A percentile compares a stretch with the other conserved stretches of the same genome.
These are phyloP conservation scores for Erigeron canadensis DNA, from an alignment of 129 eudicot genomes.

Conservation along the genomic window DNA sequence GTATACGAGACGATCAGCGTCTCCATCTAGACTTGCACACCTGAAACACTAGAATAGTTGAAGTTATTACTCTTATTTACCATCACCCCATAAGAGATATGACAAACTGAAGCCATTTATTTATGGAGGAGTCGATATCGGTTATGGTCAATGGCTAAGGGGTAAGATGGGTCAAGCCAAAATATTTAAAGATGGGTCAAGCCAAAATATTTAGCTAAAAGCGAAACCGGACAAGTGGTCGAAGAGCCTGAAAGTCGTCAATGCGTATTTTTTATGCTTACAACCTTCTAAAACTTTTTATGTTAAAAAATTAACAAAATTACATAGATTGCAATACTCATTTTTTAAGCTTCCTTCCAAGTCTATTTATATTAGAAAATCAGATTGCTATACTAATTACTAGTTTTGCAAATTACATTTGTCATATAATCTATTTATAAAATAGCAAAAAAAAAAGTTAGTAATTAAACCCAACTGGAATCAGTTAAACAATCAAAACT, in stretches of 20 bases:
- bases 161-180: background rate
- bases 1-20: slow-evolving; percentile 91
- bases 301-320: too few species aligned
- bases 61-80: slow-evolving; percentile 32
- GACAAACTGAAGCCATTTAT: background rate
- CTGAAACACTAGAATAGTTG: slow-evolving; percentile 59
- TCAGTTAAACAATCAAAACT: background rate
- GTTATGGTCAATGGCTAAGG: background rate
- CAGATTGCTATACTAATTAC: too few species aligned
- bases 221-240: background rate
- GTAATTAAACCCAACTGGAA: background rate
- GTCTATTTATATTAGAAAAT: too few species aligned
- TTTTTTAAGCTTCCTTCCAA: too few species aligned
- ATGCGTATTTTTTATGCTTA: background rate
- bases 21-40: slow-evolving; percentile 99
- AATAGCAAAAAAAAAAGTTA: background rate
- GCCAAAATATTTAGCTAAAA: background rate
- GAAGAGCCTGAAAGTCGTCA: background rate
- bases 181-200: too few species aligned
- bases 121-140: background rate
- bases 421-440: background rate
- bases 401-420: background rate
- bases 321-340: too few species aligned
- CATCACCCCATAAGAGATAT: background rate
- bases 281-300: background rate